These are phyloP conservation scores for Eruca vesicaria DNA, from an alignment of 441 rosid species.

Conservation along the genomic window DNA sequence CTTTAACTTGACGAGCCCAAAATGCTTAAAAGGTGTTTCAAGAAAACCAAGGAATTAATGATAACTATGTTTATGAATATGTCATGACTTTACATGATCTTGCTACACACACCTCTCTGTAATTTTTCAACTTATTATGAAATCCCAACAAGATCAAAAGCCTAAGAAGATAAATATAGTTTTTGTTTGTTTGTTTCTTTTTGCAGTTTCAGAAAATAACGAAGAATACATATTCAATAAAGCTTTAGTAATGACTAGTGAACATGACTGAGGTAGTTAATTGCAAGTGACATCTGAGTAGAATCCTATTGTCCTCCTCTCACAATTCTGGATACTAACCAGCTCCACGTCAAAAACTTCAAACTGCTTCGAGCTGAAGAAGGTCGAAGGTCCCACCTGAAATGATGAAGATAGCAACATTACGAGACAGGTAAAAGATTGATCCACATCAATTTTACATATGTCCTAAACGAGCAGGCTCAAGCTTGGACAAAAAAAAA, in stretches of 20 bases:
- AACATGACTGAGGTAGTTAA: constrained; percentile 27
- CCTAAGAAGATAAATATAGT: neutral
- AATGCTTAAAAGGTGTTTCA: constrained; percentile 1
- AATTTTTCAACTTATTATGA: neutral
- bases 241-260: neutral
- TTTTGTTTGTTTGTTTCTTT: neutral
- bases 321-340: constrained; percentile 66
- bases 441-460: neutral
- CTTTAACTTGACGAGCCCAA: neutral
- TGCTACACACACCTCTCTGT: neutral
- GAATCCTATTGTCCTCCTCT: constrained; percentile 84
- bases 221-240: neutral
- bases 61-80: constrained; percentile 3
- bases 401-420: constrained; percentile 6
- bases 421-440: neutral
- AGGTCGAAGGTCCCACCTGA: constrained; percentile 96
- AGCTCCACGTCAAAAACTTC: constrained; percentile 94
- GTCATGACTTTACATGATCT: neutral
- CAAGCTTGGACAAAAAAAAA: too few relatives aligned
- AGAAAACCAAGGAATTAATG: neutral
- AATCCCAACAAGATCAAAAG: neutral
- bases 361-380: constrained; percentile 92
- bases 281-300: constrained; percentile 88
- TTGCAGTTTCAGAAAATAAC: neutral
- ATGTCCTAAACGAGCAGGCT: neutral